Base-by-base conservation (phyloP, 306 rosid species). In the Quillaja saponaria region DNA sequence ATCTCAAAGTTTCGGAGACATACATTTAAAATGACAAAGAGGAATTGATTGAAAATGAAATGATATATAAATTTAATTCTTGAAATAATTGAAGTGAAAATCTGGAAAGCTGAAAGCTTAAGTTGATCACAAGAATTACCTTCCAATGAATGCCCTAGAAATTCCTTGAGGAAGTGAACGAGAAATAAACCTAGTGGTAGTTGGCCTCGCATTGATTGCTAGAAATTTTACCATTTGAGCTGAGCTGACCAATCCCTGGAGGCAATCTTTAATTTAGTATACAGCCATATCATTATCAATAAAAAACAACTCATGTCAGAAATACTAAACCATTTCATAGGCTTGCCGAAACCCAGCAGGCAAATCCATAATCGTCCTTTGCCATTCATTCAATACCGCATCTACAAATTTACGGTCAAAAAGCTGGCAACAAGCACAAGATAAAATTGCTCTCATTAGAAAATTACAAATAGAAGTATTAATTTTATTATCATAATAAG, bases 261-360 rank as follows among this genome's bases (percentile, higher is more conserved):
- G 49, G 34, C 53, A 66, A 67, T 34, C 58, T 44, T 21, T 72
- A 18, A 55, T 64, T 86, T 76, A 78, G 84, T 33, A 70, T 50
- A 44, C 6, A n/a, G 67, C 53, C 38, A 51, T 10, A 72, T 16
- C 48, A 55, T 59, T 39, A 42, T 63, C 68, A 71, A 3, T 20
- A 55, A 63, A 72, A 71, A 78, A 52, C 50, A 40, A 63, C 49
- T 37, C 44, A 14, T 13, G 47, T 18, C 34, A 68, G 66, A 67
- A 67, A 19, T 46, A 69, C 55, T 15, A 58, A 53, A 89, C 97
- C 99, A 94, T 84, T 82, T 94, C 99, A 78, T 87, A 89, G 53
- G 99, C 96, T 80, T 92, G 97, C 16, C 99, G 96, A 53, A 92
- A 77, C 61, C 99, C 99, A 54, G 97, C 99, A 61, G 99, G 99